Base-by-base conservation (phyloP, 2,329 filamentous ascomycete genomes). In the Pseudocercospora cruenta region DNA sequence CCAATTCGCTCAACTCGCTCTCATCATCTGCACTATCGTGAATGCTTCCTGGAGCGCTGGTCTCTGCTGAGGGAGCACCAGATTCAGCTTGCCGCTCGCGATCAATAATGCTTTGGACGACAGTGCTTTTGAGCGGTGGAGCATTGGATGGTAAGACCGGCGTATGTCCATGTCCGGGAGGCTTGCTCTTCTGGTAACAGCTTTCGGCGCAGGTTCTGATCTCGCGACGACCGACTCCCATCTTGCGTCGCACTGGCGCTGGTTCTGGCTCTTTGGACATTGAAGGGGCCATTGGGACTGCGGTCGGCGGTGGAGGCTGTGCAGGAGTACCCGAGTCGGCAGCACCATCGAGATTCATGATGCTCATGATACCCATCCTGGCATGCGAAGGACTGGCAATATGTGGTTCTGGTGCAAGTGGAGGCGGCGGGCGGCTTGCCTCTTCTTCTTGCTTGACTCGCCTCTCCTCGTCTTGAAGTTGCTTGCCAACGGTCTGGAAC, bases 401-500 rank as follows among this genome's bases (percentile, higher is more conserved):
- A 5, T 70, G 54, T 39, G 62, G 67, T 22, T 67, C 63, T 26
- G 60, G 59, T 31, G 64, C 66, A 24, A 60, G 36, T 39, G 69
- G 64, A 12, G 62, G 66, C n/a, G 63, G 36, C 49, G 69, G 66
- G 8, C 64, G 65, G 16, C 55, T 69, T 22, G 71, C 70, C 54
- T 72, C 71, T 58, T 74, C 71, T 66, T 77, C 73, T 39, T 67
- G 66, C 64, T 75, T 73, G 2, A 66, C 58, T 22, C 67, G 58
- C 63, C 66, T 73, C 66, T 71, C 72, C 21, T 82, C 78, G 22
- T 85, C 80, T 54, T 84, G 80, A n/a, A 93, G 79, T 3, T 82
- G 83, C 49, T 86, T 86, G 1, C 88, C 88, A 58, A 93, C 81
- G 31, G 90, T 86, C 19, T 85, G 84, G 75, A 92, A 95, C 16